Evolutionary conservation across 1,284 basidiomycete species (phyloP), one percentile per base, ranked within the genome.

Genomic region (Quambalaria eucalypti): DNA sequence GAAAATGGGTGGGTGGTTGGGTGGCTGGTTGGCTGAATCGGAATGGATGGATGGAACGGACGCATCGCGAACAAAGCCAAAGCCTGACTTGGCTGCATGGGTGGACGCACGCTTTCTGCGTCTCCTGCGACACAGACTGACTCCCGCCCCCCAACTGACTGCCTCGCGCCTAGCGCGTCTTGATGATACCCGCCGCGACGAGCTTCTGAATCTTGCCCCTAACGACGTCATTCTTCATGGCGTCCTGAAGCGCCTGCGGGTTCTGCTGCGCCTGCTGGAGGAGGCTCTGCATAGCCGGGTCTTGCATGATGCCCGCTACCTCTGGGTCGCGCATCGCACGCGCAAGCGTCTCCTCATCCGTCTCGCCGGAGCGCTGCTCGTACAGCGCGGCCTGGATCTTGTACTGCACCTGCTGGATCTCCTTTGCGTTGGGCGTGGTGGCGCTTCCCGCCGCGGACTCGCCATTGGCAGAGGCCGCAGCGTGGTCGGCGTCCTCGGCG

Each of bases 251-350:
- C 16, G 91, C 90, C 29, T 83, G 80, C 2, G 95, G 93, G 78
- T 96, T 47, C 33, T 79, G 76, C 78, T 99, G 95, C 4, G 91
- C 90, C 79, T 98, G 92, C 75, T 92, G 86, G 67, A 98, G 78
- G 66, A 99, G 97, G 39, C 86, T 85, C 60, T 73, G 71, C 72
- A 74, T 74, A 4, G 71, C 61, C 0, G 73, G 71, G 49, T 76
- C 80, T 87, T 71, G 67, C 79, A 81, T 79, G 63, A 81, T 80
- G 64, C 77, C 85, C 57, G 87, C 87, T 51, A 96, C 83, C 78
- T 98, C 93, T 6, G 95, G 95, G 79, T 98, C 93, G 53, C 90
- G 82, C 92, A 96, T 96, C 9, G 93, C 95, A 30, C 93, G 82
- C 71, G 87, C 82, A 59, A 96, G 80, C 19, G 91, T 90, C 80